Percentiles rank a stretch among this genome's conserved stretches.
Evolutionary conservation across 2,329 filamentous ascomycete species (phyloP).

Genomic region (Rhinocladiella similis): DNA sequence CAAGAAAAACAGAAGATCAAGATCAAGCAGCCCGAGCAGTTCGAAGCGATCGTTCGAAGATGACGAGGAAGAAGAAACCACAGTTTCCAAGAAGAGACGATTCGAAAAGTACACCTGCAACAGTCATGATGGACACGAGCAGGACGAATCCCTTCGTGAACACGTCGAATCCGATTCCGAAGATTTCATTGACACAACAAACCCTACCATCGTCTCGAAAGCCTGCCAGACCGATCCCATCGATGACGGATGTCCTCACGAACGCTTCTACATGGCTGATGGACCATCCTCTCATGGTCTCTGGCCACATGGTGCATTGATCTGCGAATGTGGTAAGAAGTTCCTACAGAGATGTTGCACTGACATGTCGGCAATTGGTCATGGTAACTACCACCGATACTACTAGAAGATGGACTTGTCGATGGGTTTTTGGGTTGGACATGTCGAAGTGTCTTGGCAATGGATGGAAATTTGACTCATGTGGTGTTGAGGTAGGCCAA

Average conservation of each 20-base stretch:
- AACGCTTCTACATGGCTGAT: neutral
- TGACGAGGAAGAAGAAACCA: neutral
- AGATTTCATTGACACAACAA: neutral
- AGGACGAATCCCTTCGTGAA: neutral
- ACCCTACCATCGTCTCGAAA: neutral
- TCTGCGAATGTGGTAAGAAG: conserved; percentile 1
- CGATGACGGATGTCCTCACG: neutral
- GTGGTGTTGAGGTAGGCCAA: no score
- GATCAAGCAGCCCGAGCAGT: neutral
- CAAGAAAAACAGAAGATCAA: neutral
- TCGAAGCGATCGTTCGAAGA: neutral
- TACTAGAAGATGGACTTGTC: neutral
- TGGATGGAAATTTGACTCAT: no score
- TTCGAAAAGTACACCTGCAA: neutral
- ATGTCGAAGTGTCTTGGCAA: no score
- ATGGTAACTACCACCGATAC: neutral
- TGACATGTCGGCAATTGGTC: conserved; percentile 3
- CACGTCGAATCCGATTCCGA: neutral
- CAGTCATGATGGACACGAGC: neutral
- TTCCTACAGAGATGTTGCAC: conserved; percentile 1
- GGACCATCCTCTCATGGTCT: conserved; percentile 7
- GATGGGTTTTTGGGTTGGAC: no score
- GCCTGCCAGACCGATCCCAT: neutral
- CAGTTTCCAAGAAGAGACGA: neutral
- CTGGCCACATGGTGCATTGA: conserved; percentile 10